These are phyloP conservation scores for Claviceps pusilla DNA, from an alignment of 2,329 filamentous ascomycete genomes.

Conservation along the genomic window DNA sequence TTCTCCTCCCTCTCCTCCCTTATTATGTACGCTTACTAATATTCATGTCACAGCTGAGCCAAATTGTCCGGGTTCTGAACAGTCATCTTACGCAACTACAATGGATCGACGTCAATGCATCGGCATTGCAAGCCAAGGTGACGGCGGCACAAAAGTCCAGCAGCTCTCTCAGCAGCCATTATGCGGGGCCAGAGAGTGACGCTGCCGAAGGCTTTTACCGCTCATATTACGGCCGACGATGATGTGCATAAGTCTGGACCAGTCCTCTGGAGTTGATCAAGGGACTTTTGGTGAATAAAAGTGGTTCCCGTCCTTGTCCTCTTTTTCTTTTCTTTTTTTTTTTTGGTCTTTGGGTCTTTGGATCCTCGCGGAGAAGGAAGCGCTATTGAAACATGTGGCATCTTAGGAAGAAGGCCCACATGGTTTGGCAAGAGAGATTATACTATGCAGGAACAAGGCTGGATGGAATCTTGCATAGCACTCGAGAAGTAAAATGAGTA, in stretches of 20 bases:
- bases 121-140: constrained; percentile 70
- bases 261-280: neutral
- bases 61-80: constrained; percentile 92
- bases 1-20: neutral
- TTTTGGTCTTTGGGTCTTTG: neutral
- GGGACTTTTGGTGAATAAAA: constrained; percentile 1
- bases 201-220: constrained; percentile 81
- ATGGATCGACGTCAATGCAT: constrained; percentile 78
- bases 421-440: neutral
- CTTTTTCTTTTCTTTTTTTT: neutral
- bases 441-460: constrained; percentile 6
- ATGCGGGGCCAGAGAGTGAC: constrained; percentile 48
- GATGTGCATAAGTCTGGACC: constrained; percentile 9
- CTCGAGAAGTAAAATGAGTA: constrained; percentile 9
- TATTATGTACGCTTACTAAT: constrained; percentile 4
- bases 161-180: constrained; percentile 42
- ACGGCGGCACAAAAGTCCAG: constrained; percentile 65
- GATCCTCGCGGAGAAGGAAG: neutral
- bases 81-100: constrained; percentile 83
- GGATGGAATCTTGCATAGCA: constrained; percentile 5
- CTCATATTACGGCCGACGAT: constrained; percentile 67
- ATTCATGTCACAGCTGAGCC: constrained; percentile 52
- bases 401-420: constrained; percentile 4
- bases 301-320: neutral
- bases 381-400: neutral